These are phyloP conservation scores for Rhytidhysteron rufulum DNA, from an alignment of 2,329 filamentous ascomycete genomes.

Conservation along the genomic window DNA sequence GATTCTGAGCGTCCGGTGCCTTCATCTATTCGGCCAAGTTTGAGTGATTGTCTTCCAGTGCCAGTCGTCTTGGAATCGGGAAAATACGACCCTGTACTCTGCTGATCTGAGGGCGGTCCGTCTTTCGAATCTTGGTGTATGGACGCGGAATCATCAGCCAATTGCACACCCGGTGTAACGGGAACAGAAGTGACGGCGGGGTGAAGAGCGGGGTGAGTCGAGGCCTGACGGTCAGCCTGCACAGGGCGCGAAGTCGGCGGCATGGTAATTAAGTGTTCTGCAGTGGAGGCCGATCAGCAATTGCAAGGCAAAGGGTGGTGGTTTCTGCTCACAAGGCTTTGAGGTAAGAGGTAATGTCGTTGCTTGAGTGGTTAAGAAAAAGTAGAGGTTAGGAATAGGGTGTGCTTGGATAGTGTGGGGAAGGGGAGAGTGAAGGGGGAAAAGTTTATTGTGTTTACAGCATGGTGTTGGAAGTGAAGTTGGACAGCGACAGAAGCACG, in stretches of 20 bases:
- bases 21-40: constrained; percentile 51
- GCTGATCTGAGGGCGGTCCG: constrained; percentile 27
- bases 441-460: too few relatives aligned
- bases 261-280: constrained; percentile 23
- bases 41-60: constrained; percentile 46
- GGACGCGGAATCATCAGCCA: constrained; percentile 36
- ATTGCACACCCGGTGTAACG: constrained; percentile 41
- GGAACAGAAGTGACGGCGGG: constrained; percentile 37
- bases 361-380: too few relatives aligned
- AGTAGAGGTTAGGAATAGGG: too few relatives aligned
- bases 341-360: too few relatives aligned
- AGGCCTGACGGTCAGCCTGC: constrained; percentile 18
- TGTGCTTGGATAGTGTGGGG: too few relatives aligned
- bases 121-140: constrained; percentile 31
- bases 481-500: too few relatives aligned
- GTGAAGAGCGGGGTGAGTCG: constrained; percentile 38
- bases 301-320: background rate
- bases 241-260: constrained; percentile 17
- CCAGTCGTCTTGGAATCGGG: constrained; percentile 41
- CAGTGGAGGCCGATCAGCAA: constrained; percentile 2
- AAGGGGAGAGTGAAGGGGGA: too few relatives aligned
- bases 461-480: too few relatives aligned
- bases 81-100: constrained; percentile 37
- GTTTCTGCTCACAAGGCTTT: too few relatives aligned
- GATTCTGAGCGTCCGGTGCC: constrained; percentile 36